phyloP scores from a whole-genome alignment of 768 basidiomycete genomes.

The Mycena olivaceomarginata region DNA sequence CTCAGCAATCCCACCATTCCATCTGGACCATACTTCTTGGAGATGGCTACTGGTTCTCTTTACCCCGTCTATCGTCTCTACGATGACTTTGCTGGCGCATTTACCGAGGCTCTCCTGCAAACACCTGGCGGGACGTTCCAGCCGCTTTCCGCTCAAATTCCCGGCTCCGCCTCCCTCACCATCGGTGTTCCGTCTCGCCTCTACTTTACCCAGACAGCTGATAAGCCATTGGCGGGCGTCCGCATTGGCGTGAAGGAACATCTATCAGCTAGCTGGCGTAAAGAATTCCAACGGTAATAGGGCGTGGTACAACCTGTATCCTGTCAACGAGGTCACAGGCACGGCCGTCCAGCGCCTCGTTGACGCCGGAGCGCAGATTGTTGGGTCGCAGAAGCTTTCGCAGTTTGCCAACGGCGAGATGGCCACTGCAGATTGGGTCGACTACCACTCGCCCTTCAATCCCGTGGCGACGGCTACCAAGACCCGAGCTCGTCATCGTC shows the following conservation, averaged over 20 bases:
- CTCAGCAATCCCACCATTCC: constrained; percentile 22
- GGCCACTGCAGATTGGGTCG: constrained; percentile 28
- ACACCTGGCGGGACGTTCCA: constrained; percentile 30
- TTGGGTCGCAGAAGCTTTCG: constrained; percentile 28
- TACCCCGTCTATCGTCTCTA: constrained; percentile 31
- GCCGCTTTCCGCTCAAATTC: constrained; percentile 24
- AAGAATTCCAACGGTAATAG: constrained; percentile 29
- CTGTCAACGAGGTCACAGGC: constrained; percentile 27
- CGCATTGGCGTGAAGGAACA: constrained; percentile 31
- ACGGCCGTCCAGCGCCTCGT: constrained; percentile 31
- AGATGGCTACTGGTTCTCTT: constrained; percentile 23
- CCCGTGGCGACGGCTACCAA: constrained; percentile 34
- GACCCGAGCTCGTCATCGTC: constrained; percentile 27
- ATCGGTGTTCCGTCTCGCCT: constrained; percentile 28
- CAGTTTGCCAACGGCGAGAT: constrained; percentile 23
- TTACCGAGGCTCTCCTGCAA: constrained; percentile 27
- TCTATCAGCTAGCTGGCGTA: constrained; percentile 29
- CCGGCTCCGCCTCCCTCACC: constrained; percentile 29
- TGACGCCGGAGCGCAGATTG: constrained; percentile 30
- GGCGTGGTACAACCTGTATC: constrained; percentile 26
- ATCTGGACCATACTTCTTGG: constrained; percentile 32
- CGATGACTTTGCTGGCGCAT: constrained; percentile 32
- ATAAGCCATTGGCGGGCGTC: constrained; percentile 27
- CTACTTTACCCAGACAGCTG: constrained; percentile 26
- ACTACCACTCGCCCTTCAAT: constrained; percentile 32